Conservation (phyloP, 139 green algal species). For the Axilococcus clingmanii region DNA sequence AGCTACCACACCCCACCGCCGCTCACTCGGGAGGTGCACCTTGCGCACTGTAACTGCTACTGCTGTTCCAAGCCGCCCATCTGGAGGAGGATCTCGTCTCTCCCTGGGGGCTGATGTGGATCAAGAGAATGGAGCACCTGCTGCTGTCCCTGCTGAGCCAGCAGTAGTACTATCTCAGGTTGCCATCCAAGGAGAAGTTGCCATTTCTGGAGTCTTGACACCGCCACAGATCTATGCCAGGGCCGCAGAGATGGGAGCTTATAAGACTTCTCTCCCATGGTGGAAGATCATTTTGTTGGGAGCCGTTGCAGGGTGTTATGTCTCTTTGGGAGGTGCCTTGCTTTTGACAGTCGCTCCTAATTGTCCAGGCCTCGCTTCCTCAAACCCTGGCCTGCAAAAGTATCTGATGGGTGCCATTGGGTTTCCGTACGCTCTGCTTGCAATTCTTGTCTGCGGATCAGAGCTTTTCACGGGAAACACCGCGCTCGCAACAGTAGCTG, state of each 20-base stretch:
- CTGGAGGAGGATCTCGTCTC: slow-evolving; percentile 9
- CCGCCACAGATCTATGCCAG: slow-evolving; percentile 9
- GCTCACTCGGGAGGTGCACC: too few relatives aligned
- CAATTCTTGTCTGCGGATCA: slow-evolving; percentile 52
- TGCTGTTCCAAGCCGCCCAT: neutral
- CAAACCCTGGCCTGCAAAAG: slow-evolving; percentile 47
- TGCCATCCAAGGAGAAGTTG: slow-evolving; percentile 1
- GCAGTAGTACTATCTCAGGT: too few relatives aligned
- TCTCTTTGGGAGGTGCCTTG: slow-evolving; percentile 60
- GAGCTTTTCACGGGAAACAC: slow-evolving; percentile 87
- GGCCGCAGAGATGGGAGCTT: slow-evolving; percentile 15
- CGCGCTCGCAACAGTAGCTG: slow-evolving; percentile 46
- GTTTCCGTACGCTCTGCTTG: slow-evolving; percentile 61
- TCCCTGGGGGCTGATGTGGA: neutral
- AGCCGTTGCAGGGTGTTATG: slow-evolving; percentile 53
- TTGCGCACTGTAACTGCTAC: neutral
- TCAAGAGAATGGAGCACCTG: neutral
- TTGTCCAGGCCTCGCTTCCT: slow-evolving; percentile 40
- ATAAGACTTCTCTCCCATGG: slow-evolving; percentile 22
- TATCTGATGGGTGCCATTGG: slow-evolving; percentile 42
- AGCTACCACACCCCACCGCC: too few relatives aligned
- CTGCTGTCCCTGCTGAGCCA: neutral
- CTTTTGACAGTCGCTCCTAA: slow-evolving; percentile 42
- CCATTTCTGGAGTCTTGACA: neutral
- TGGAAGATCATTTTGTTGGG: slow-evolving; percentile 44